A percentile compares a stretch with the other conserved stretches of the same genome.
Evolutionary conservation across 2,329 filamentous ascomycete genomes (phyloP).

Genomic region (Penicillium sp.): DNA sequence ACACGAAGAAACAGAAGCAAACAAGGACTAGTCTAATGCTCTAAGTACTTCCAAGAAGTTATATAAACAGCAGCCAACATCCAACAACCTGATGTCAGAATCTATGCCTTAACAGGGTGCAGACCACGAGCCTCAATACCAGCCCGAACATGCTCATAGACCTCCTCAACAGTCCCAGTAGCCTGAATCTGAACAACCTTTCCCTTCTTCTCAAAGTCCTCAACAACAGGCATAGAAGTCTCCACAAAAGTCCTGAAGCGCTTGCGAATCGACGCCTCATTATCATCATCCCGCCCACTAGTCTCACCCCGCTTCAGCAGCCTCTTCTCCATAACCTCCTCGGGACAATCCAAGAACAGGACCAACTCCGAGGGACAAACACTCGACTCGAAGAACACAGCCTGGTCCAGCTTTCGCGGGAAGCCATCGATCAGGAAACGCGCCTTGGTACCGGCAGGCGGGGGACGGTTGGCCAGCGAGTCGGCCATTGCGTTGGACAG

Average conservation of each 20-base stretch:
- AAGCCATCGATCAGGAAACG: conserved; percentile 80
- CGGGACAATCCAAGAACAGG: conserved; percentile 90
- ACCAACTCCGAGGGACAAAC: conserved; percentile 81
- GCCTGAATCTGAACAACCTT: conserved; percentile 78
- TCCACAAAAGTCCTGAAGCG: conserved; percentile 90
- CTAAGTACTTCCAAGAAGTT: not conserved
- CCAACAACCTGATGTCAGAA: not conserved
- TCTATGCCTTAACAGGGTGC: conserved; percentile 15
- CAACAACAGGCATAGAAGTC: conserved; percentile 95
- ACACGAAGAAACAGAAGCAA: not conserved
- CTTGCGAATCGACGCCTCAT: conserved; percentile 92
- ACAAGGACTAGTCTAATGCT: not conserved
- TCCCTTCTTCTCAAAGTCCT: conserved; percentile 70
- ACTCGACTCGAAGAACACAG: conserved; percentile 81
- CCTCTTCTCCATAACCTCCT: conserved; percentile 77
- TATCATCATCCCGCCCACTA: conserved; percentile 85
- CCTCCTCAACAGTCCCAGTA: conserved; percentile 60
- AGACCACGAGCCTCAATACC: conserved; percentile 45
- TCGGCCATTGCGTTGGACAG: conserved; percentile 89
- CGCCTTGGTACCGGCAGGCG: conserved; percentile 45
- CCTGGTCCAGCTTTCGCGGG: conserved; percentile 96
- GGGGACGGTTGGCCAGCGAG: conserved; percentile 51
- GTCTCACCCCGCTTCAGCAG: conserved; percentile 89
- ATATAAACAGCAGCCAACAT: not conserved
- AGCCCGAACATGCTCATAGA: conserved; percentile 53